Evolutionary conservation across 306 rosid genomes (phyloP).

Genomic region (Medicago lupulina): DNA sequence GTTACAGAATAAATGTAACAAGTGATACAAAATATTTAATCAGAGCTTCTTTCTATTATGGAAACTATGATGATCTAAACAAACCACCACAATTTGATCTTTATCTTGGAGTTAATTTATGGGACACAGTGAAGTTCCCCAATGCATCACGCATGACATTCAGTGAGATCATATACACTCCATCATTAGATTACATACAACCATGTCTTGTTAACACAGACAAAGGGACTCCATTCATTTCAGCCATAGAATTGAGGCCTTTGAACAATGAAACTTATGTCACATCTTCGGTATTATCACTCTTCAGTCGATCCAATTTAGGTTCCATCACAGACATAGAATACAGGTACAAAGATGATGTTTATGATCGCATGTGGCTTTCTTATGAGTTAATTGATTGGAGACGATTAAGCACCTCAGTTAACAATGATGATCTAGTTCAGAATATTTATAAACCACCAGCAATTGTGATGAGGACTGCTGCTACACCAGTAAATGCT

Average conservation of each 20-base stretch:
- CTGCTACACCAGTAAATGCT: conserved; percentile 16
- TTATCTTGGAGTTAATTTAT: background rate
- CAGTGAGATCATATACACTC: conserved; percentile 52
- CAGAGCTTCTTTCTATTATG: background rate
- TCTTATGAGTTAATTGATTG: no score
- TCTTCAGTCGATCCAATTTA: background rate
- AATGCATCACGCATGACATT: background rate
- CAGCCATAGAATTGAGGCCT: conserved; percentile 56
- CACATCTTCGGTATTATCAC: conserved; percentile 7
- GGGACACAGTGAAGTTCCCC: background rate
- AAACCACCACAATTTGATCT: background rate
- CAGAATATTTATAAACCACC: background rate
- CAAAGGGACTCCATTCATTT: conserved; percentile 54
- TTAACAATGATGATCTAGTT: no score
- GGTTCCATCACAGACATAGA: background rate
- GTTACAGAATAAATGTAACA: background rate
- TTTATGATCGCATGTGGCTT: conserved; percentile 47
- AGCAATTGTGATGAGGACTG: conserved; percentile 44
- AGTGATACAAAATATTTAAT: background rate
- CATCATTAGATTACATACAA: conserved; percentile 19
- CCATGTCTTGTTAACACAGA: conserved; percentile 54
- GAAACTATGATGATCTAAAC: background rate
- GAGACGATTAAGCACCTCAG: no score
- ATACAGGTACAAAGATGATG: conserved; percentile 52
- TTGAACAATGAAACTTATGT: conserved; percentile 36